Base-by-base conservation (phyloP, 768 basidiomycete species). In the Udeniomyces megalosporus region DNA sequence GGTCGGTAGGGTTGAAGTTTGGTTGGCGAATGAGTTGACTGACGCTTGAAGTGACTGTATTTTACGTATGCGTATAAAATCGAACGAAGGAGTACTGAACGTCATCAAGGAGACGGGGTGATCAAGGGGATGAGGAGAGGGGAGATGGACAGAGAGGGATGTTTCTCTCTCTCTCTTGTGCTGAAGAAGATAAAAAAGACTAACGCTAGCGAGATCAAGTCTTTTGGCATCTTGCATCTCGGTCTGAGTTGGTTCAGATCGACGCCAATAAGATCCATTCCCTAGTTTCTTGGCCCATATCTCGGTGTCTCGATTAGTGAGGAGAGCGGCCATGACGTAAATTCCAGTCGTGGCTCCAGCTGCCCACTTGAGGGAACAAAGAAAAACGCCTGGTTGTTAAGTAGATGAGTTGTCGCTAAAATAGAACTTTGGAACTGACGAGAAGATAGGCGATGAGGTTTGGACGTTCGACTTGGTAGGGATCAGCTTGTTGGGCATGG, bases 181-280 rank as follows among this genome's bases (percentile, higher is more conserved):
- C n/a, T n/a, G n/a, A n/a, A n/a, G n/a, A n/a, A n/a, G n/a, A n/a
- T n/a, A n/a, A n/a, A n/a, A n/a, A n/a, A n/a, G 2, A 17, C 32
- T 26, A 11, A 62, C 61, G 45, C 51, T 62, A 35, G 46, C 55
- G 11, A 62, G 55, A n/a, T 50, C 61, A 5, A 62, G 44, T 26
- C 53, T 54, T 42, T 57, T 55, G 22, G 61, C 61, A 28, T 55
- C 55, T 24, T 55, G 32, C 61, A 62, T 62, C 28, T 62, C 61
- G 24, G 31, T 29, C 29, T 62, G 61, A 20, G 34, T 50, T 8
- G 61, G 61, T 0, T 14, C 45, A 6, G 59, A 28, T n/a, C 61
- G 20, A 10, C 61, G 32, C 61, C 61, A 62, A 48, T 55, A 46
- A 3, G 61, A 50, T 28, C 55, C 55, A 2, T 42, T 44, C 22